Percentiles rank a stretch among this genome's conserved stretches.
These are phyloP conservation scores for Coemansia biformis DNA, from an alignment of 192 early-diverging fungal species.

Conservation along the genomic window DNA sequence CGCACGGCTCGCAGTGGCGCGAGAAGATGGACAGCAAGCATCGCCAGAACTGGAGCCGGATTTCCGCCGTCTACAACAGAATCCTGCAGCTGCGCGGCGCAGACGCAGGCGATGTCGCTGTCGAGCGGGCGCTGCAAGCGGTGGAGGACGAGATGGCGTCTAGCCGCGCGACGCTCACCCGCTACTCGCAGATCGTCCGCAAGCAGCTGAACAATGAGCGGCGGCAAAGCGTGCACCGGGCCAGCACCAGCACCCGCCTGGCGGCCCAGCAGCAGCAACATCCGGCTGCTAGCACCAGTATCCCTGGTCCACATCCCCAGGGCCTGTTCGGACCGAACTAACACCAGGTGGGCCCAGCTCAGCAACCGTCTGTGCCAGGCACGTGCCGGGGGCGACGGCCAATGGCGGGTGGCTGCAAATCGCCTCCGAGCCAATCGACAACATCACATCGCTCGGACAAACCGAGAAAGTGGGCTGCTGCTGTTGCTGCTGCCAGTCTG, in stretches of 20 bases:
- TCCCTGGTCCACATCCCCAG: too few relatives aligned
- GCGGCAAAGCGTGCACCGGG: slow-evolving; percentile 3
- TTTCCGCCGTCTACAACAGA: slow-evolving; percentile 32
- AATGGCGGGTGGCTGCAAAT: too few relatives aligned
- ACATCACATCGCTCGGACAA: too few relatives aligned
- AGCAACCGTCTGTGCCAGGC: too few relatives aligned
- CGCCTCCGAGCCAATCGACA: too few relatives aligned
- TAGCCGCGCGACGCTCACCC: slow-evolving; percentile 19
- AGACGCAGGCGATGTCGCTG: slow-evolving; percentile 1
- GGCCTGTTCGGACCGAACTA: too few relatives aligned
- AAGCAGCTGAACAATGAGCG: slow-evolving; percentile 33
- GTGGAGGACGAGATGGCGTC: slow-evolving; percentile 20
- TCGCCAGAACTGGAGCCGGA: slow-evolving; percentile 45
- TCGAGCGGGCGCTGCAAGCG: slow-evolving; percentile 25
- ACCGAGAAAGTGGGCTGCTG: too few relatives aligned
- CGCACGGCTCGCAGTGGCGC: slow-evolving; percentile 31
- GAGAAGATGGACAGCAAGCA: slow-evolving; percentile 41
- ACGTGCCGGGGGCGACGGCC: too few relatives aligned
- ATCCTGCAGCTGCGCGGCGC: slow-evolving; percentile 32
- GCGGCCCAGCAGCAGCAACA: neutral
- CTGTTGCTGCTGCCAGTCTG: too few relatives aligned
- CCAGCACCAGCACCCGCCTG: neutral
- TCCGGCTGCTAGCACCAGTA: neutral
- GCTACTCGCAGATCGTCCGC: slow-evolving; percentile 33
- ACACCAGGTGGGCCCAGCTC: too few relatives aligned